Evolutionary conservation across 352 stramenopile species (phyloP).

Genomic region (Globisporangium solare): DNA sequence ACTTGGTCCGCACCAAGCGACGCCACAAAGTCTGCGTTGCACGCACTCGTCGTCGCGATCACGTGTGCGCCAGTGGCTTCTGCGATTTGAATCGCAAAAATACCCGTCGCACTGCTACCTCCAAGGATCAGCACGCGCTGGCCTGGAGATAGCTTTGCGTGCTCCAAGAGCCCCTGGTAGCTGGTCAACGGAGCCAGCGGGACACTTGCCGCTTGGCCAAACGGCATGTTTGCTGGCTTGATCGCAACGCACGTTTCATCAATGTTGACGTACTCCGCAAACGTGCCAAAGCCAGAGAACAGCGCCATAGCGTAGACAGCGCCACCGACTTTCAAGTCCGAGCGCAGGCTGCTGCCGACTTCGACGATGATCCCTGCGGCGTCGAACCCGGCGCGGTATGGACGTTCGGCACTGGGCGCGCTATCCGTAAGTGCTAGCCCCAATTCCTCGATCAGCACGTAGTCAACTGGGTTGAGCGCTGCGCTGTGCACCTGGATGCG

Average conservation of each 20-base stretch:
- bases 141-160: slow-evolving; percentile 23
- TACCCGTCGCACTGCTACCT: slow-evolving; percentile 53
- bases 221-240: slow-evolving; percentile 44
- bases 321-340: slow-evolving; percentile 25
- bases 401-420: slow-evolving; percentile 19
- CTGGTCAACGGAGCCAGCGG: slow-evolving; percentile 46
- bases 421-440: slow-evolving; percentile 20
- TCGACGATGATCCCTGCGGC: background rate
- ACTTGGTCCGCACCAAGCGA: slow-evolving; percentile 39
- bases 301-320: slow-evolving; percentile 51
- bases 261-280: slow-evolving; percentile 50
- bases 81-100: slow-evolving; percentile 56
- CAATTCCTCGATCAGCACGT: slow-evolving; percentile 38
- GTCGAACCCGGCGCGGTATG: background rate
- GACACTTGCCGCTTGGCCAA: slow-evolving; percentile 52
- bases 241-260: slow-evolving; percentile 34
- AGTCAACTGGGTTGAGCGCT: slow-evolving; percentile 63
- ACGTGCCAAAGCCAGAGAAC: slow-evolving; percentile 30
- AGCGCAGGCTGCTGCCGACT: background rate
- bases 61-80: slow-evolving; percentile 44
- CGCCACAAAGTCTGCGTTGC: slow-evolving; percentile 26
- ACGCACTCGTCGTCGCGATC: slow-evolving; percentile 51
- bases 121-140: slow-evolving; percentile 51
- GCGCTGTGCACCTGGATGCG: slow-evolving; percentile 56
- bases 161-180: slow-evolving; percentile 42